Base-by-base conservation (phyloP, 2,329 filamentous ascomycete genomes). In the Stagonosporopsis rhizophila region DNA sequence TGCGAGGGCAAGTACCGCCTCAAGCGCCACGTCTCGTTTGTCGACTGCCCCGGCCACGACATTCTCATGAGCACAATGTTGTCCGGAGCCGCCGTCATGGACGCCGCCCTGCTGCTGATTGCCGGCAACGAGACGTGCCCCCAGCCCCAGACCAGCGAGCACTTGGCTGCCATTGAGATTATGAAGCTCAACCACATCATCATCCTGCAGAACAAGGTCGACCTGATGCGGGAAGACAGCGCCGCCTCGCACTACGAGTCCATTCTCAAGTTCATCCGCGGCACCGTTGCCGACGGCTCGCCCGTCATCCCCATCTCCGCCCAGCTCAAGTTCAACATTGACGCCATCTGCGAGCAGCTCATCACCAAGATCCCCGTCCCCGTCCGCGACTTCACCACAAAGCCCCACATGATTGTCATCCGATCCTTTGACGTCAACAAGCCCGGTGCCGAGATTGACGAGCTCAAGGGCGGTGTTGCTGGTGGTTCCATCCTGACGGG, bases 31-130 rank as follows among this genome's bases (percentile, higher is more conserved):
- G 69, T 75, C 66, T 94, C 91, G 15, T 99, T 98, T 77, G 95
- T 98, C 68, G 95, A 98, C 80, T 98, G 95, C 84, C 95, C 95
- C 54, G 95, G 95, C 79, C 95, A 99, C 91, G 95, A 99, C 82
- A 99, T 99, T 92, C 93, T 99, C 78, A 99, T 99, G 95, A 98
- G 94, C 81, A 99, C 95, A 71, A 99, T 99, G 95, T 89, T 99
- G 84, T 99, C 95, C 75, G 95, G 95, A 74, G 95, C 95, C 70
- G 95, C 95, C 64, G 95, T 99, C 85, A 99, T 99, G 95, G 95
- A 99, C 80, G 95, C 95, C 64, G 95, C 95, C 17, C 86, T 99
- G 58, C 87, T 99, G 52, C 85, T 99, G 51, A 97, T 99, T 76
- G 95, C 95, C 60, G 95, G 95, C 77, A 99, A 99, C 82, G 95